Evolutionary conservation across 306 rosid species (phyloP), one percentile per base, ranked within the genome.

Genomic region (Pyrus betulifolia): DNA sequence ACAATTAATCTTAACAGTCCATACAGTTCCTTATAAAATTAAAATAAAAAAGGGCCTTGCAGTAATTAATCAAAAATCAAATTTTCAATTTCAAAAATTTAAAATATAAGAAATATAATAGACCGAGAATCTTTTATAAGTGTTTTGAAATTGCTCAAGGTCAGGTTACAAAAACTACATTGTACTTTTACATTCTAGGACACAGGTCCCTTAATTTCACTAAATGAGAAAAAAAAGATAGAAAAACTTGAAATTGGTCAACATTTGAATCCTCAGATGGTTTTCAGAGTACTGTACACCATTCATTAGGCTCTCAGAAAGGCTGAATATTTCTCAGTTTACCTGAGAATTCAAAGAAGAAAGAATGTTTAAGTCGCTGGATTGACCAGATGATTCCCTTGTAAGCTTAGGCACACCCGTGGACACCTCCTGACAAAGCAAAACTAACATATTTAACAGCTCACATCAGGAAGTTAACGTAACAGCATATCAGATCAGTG

Each of bases 341-440:
- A 94, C 98, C 92, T 94, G 98, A 86, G 96, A 92, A 82, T 94
- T 94, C 86, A 94, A 87, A 71, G 98, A 94, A 72, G 97, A 94
- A 72, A 94, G 97, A 87, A 94, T 90, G 84, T 88, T 87, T 84
- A 94, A 89, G 91, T 94, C 98, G 31, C 96, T 91, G 91, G 78
- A 94, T 58, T 90, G 98, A 40, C 92, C 75, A 80, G 98, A 90
- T 75, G 85, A 86, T 83, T 94, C 96, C 85, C 90, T 89, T 61
- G 91, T 81, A 69, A 90, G 86, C 90, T 89, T 94, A 22, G 96
- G 88, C 81, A 89, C 95, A 8, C 91, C 82, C 44, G 95, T 87
- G 58, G 98, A 92, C 65, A 90, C 91, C 88, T 94, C 97, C 98
- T 94, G 86, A 81, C 82, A 78, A 78, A 75, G 75, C 81, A 81